Evolutionary conservation across 2,329 filamentous ascomycete genomes (phyloP), one percentile per base, ranked within the genome.

Genomic region (Chrysoporthe deuterocubensis): DNA sequence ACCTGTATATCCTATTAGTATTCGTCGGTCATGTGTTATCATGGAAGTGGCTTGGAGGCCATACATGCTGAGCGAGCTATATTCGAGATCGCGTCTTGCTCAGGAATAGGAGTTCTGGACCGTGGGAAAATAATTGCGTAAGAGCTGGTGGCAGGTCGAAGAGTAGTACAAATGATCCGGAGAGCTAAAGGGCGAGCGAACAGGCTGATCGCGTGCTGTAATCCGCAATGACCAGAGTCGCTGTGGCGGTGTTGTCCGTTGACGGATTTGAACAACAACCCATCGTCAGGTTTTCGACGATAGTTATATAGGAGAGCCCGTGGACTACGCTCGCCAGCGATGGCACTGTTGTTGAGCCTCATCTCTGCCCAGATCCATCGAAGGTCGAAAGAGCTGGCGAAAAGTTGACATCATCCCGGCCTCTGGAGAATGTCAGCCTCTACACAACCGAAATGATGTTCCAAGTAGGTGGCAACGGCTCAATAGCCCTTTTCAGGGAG

Each of bases 391-490:
- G n/a, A 9, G 13, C 34, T 4, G 7, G n/a, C n/a, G 11, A 32
- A 56, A 40, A 18, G 14, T 34, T 40, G n/a, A 32, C 13, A 57
- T 40, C 34, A 57, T 40, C 32, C 34, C 13, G 18, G 1, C 34
- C 6, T n/a, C 34, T 57, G 54, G 16, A 34, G 9, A n/a, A n/a
- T 5, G 54, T 57, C 54, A 57, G 54, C 54, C 34, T 57, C 54
- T 16, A 57, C 54, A 57, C 54, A 57, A 40, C 32, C 54, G 54
- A 57, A 16, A 57, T 40, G 32, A 57, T 57, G 54, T 40, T 13
- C 54, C 40, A 18, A n/a, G 6, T 11, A 57, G 54, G 34, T 57
- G 18, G 34, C 54, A 9, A 57, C 54, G 54, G 54, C 32, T 57
- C 34, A 57, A 21, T 9, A 40, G 32, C 54, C 54, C 54, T 57